Base-by-base conservation (phyloP, 345 rosid genomes). In the Sisymbrium altissimum region DNA sequence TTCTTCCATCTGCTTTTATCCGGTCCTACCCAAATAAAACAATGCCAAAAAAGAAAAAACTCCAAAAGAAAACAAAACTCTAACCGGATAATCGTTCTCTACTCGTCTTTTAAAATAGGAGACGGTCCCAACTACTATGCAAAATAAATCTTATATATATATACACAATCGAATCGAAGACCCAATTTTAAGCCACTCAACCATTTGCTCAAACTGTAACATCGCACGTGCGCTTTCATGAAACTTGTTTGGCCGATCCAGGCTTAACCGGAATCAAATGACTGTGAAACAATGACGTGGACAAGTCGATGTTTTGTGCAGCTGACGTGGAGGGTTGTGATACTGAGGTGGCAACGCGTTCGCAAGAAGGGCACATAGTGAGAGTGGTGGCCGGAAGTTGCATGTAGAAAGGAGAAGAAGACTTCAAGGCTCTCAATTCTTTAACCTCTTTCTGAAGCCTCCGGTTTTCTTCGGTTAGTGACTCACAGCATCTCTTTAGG, bases 301-400 rank as follows among this genome's bases (percentile, higher is more conserved):
- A 39, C 55, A 75, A 30, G 12, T 49, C 70, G 1, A 54, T 44
- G 61, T 41, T 60, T 15, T 50, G 68, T 1, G 62, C 7, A 54
- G 77, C 12, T 59, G 83, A 11, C 70, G 71, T 44, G 70, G 83
- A 4, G 33, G 86, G 11, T 11, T 88, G 2, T 18, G 88, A 3
- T 64, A 86, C 33, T 44, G 89, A 79, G 83, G 97, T 81, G 74
- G 91, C 88, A 8, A 91, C 93, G 52, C 97, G 94, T 83, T 90
- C 97, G 56, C 99, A 95, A 10, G 99, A 95, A 45, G 99, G 99
- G 70, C 99, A 95, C 97, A 95, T 95, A 54, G 99, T 95, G 81
- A 95, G 99, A 68, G 99, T 95, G 36, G 99, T 95, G 66, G 99
- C 97, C 9, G 99, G 99, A 10, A 88, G 92, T 73, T 95, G 99